Evolutionary conservation across 257 asterid genomes (phyloP), one percentile per base, ranked within the genome.

Genomic region (Rubia yunnanensis): DNA sequence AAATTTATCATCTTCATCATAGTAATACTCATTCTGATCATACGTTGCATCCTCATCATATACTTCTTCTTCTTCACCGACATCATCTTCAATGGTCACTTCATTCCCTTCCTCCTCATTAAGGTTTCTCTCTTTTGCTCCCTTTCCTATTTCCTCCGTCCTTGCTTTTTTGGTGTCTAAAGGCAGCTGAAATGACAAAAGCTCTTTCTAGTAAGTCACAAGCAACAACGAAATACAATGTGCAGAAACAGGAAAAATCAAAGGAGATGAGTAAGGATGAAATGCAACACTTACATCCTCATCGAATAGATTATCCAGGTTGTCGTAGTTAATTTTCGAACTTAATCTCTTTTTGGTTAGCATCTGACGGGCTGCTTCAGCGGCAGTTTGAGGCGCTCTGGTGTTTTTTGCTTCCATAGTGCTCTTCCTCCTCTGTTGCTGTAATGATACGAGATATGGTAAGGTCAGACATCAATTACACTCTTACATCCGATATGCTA

Each of bases 351-450:
- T 91, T 65, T 64, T 85, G 55, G 69, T 64, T 53, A 86, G 75
- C 80, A 83, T 76, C 68, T 74, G 91, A 26, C 57, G 72, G 10
- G 88, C 64, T 39, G 94, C 98, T 63, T 85, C 95, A 11, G 77
- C 81, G 65, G 96, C 83, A 58, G 82, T 82, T 74, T 73, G 70
- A 66, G 96, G 81, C 22, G 95, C 89, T 50, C 73, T 81, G 2
- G 78, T 28, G 70, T 74, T 80, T 74, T 81, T 83, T 11, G 69
- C 10, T 23, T 88, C 90, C 63, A n/a, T n/a, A n/a, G n/a, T n/a
- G n/a, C 95, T 83, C 82, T 80, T 83, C 81, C 79, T 96, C 73
- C 76, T 84, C 60, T 66, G 84, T 75, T 80, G 88, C 96, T 88
- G 90, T 41, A 46, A 44, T 27, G n/a, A 32, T 10, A 63, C 20